A percentile compares a stretch with the other conserved stretches of the same genome.
These are phyloP conservation scores for Entelexis paramagnoliae DNA, from an alignment of 1,139 yeast species.

Conservation along the genomic window DNA sequence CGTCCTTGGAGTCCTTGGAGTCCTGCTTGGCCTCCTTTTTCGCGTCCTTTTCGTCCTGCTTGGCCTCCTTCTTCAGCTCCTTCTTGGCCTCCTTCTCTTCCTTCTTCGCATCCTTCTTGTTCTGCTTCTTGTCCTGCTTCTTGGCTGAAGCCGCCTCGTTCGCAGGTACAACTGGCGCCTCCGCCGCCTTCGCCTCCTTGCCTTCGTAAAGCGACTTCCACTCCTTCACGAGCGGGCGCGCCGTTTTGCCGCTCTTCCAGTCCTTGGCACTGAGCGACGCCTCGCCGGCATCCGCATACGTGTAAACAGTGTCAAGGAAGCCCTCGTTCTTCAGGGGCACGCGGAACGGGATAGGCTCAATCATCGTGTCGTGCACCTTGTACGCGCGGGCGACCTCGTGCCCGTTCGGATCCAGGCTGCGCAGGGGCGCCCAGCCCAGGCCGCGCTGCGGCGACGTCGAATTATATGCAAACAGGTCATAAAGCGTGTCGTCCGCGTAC, in stretches of 20 bases:
- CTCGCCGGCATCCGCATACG: constrained; percentile 72
- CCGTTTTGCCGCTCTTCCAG: constrained; percentile 67
- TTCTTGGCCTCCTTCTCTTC: constrained; percentile 9
- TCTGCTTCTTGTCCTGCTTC: constrained; percentile 20
- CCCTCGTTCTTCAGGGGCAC: constrained; percentile 92
- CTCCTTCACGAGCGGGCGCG: constrained; percentile 66
- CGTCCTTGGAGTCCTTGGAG: constrained; percentile 18
- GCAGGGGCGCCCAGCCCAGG: constrained; percentile 78
- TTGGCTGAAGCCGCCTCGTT: constrained; percentile 24
- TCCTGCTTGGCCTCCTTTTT: constrained; percentile 3
- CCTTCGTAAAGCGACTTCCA: constrained; percentile 77
- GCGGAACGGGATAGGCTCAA: constrained; percentile 83
- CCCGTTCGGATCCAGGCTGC: constrained; percentile 63
- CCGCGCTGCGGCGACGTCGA: constrained; percentile 95
- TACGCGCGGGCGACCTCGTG: constrained; percentile 74
- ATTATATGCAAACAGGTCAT: constrained; percentile 72
- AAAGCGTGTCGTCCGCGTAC: constrained; percentile 62
- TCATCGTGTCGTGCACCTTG: constrained; percentile 69
- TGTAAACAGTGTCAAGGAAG: constrained; percentile 86
- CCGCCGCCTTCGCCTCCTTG: constrained; percentile 25
- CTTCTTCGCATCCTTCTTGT: constrained; percentile 4
- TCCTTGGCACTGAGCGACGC: constrained; percentile 74
- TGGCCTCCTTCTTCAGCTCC: not conserved
- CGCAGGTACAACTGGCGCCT: constrained; percentile 15
- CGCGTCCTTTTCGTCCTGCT: not conserved